These are phyloP conservation scores for Fusarium sp. DNA, from an alignment of 2,329 filamentous ascomycete species.

Conservation along the genomic window DNA sequence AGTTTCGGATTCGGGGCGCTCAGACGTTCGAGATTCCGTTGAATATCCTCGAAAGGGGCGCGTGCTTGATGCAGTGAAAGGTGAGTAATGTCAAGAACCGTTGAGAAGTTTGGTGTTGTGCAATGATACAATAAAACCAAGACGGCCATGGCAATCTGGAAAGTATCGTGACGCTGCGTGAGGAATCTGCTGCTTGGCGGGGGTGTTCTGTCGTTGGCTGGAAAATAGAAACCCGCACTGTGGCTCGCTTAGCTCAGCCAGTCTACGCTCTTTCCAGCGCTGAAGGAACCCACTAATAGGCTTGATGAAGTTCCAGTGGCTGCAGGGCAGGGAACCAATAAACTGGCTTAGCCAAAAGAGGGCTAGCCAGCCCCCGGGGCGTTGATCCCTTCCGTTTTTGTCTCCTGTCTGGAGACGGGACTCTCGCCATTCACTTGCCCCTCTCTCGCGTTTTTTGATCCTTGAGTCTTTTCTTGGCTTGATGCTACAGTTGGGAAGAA, in stretches of 20 bases:
- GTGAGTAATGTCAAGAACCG: conserved; percentile 24
- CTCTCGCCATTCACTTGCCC: conserved; percentile 38
- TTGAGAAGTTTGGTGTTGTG: conserved; percentile 24
- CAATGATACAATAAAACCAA: conserved; percentile 24
- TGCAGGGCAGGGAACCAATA: conserved; percentile 37
- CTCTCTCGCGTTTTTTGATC: conserved; percentile 28
- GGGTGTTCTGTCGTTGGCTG: conserved; percentile 2
- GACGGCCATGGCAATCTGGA: neutral
- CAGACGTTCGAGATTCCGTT: conserved; percentile 31
- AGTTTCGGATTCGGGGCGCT: conserved; percentile 42
- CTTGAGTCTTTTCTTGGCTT: conserved; percentile 2
- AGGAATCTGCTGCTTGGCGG: neutral
- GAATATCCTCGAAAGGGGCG: conserved; percentile 12
- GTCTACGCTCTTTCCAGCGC: conserved; percentile 26
- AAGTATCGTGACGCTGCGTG: neutral
- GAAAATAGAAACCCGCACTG: conserved; percentile 23
- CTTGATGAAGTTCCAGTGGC: conserved; percentile 40
- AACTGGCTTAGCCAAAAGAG: conserved; percentile 1
- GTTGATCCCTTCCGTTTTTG: conserved; percentile 36
- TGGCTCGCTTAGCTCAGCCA: conserved; percentile 45
- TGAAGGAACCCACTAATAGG: conserved; percentile 29
- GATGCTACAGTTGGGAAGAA: neutral
- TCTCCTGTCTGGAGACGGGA: conserved; percentile 30
- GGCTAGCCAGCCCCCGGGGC: conserved; percentile 3
- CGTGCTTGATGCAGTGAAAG: conserved; percentile 34